phyloP scores from a whole-genome alignment of 2,329 filamentous ascomycete species.

The Chaetomium sp. region DNA sequence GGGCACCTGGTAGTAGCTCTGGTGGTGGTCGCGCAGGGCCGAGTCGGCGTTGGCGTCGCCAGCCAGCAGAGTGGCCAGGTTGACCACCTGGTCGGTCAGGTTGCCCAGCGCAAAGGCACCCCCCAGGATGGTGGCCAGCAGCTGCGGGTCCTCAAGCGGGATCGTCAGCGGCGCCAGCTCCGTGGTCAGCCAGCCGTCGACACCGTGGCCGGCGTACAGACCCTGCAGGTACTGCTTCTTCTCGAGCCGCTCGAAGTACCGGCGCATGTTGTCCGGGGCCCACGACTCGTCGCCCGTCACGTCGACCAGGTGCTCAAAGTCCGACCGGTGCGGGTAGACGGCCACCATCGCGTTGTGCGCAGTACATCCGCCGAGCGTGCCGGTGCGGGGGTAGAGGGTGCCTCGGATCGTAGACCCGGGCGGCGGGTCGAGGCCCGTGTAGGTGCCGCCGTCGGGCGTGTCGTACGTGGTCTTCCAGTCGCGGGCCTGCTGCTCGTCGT shows the following conservation, averaged over 20 bases:
- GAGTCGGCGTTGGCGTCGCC: conserved; percentile 47
- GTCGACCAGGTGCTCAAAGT: conserved; percentile 36
- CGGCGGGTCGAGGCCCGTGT: conserved; percentile 30
- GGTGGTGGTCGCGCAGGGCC: conserved; percentile 37
- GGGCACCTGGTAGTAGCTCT: conserved; percentile 53
- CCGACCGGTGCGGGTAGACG: conserved; percentile 34
- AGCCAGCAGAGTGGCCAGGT: conserved; percentile 38
- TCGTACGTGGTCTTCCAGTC: conserved; percentile 45
- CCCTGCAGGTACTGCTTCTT: conserved; percentile 44
- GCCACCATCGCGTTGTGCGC: conserved; percentile 34
- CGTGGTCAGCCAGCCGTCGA: conserved; percentile 50
- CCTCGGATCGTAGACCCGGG: conserved; percentile 29
- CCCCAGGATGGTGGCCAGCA: conserved; percentile 45
- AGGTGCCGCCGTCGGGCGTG: conserved; percentile 32
- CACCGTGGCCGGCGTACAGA: conserved; percentile 45
- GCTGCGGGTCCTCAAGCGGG: conserved; percentile 44
- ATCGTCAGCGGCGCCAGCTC: conserved; percentile 44
- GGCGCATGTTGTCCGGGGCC: conserved; percentile 50
- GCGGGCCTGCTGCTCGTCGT: conserved; percentile 40
- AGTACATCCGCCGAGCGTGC: conserved; percentile 33
- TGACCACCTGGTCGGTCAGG: conserved; percentile 27
- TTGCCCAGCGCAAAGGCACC: conserved; percentile 47
- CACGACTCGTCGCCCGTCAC: conserved; percentile 40
- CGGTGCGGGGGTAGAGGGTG: conserved; percentile 33
- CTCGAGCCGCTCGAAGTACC: conserved; percentile 49